Percentiles rank a stretch among this genome's conserved stretches.
Evolutionary conservation across 1,284 basidiomycete genomes (phyloP).

Genomic region (Heliocybe sulcata): DNA sequence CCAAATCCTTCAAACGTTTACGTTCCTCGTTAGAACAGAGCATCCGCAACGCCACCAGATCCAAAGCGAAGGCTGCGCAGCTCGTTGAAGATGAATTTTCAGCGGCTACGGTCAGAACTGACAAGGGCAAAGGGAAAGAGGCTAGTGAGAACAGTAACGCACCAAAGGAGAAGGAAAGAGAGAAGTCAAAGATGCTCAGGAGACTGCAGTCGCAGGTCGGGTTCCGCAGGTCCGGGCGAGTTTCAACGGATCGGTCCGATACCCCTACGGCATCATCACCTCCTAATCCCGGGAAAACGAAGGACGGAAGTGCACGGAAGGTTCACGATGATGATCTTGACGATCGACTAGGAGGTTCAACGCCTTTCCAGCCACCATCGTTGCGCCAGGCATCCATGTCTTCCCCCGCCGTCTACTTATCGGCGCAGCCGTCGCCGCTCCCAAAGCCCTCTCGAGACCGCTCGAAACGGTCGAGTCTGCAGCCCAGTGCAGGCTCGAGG

Average conservation of each 20-base stretch:
- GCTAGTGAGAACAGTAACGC: conserved; percentile 17
- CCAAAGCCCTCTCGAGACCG: conserved; percentile 36
- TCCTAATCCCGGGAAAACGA: conserved; percentile 28
- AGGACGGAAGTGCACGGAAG: conserved; percentile 18
- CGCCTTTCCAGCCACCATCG: conserved; percentile 55
- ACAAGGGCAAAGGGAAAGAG: conserved; percentile 35
- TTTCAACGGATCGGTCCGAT: conserved; percentile 13
- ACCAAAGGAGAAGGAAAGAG: conserved; percentile 30
- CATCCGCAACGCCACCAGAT: conserved; percentile 52
- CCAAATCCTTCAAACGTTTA: conserved; percentile 54
- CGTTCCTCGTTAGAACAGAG: conserved; percentile 61
- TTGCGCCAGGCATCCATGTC: conserved; percentile 63
- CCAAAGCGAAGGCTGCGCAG: conserved; percentile 33
- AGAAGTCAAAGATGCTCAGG: conserved; percentile 31
- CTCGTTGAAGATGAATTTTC: conserved; percentile 31
- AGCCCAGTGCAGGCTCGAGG: conserved; percentile 22
- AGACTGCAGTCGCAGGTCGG: conserved; percentile 43
- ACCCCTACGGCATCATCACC: conserved; percentile 26
- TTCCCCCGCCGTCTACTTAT: conserved; percentile 54
- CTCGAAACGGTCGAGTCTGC: conserved; percentile 30
- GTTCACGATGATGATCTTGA: conserved; percentile 27
- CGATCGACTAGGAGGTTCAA: conserved; percentile 42
- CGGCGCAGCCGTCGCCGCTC: conserved; percentile 30
- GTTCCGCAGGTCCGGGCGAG: conserved; percentile 41
- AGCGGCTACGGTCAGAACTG: conserved; percentile 29